Evolutionary conservation across 805 yeast genomes (phyloP).

Genomic region (Saccharomyces eubayanus): DNA sequence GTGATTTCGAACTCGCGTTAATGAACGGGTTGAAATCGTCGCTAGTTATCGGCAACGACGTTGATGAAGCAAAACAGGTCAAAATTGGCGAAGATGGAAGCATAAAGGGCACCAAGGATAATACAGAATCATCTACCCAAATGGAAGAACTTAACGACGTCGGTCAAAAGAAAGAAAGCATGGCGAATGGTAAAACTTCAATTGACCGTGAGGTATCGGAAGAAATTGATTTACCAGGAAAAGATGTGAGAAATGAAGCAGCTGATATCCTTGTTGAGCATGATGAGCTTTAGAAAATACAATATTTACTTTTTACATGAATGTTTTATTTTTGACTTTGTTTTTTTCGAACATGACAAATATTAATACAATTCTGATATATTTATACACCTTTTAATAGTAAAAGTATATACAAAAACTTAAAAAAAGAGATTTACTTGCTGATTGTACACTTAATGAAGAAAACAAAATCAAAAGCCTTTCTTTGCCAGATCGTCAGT

Average conservation of each 20-base stretch:
- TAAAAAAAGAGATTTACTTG: not conserved
- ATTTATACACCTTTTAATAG: not conserved
- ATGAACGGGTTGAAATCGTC: not conserved
- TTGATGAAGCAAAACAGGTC: not conserved
- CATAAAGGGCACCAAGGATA: not conserved
- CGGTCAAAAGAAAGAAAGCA: not conserved
- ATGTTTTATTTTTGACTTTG: not conserved
- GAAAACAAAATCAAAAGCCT: constrained; percentile 37
- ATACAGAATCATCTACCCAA: not conserved
- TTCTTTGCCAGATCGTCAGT: constrained; percentile 52
- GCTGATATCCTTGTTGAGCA: not conserved
- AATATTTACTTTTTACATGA: not conserved
- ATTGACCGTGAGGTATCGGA: too few species aligned
- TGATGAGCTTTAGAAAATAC: not conserved
- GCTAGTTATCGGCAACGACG: not conserved
- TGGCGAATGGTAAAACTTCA: not conserved
- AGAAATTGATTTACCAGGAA: too few species aligned
- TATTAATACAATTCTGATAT: not conserved
- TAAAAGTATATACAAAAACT: not conserved
- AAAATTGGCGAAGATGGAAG: not conserved
- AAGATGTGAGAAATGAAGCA: not conserved
- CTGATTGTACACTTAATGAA: not conserved
- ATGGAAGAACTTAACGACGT: not conserved
- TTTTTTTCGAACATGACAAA: not conserved
- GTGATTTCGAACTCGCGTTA: not conserved